phyloP scores from a whole-genome alignment of 2,329 filamentous ascomycete species.

The Shiraia sp. region DNA sequence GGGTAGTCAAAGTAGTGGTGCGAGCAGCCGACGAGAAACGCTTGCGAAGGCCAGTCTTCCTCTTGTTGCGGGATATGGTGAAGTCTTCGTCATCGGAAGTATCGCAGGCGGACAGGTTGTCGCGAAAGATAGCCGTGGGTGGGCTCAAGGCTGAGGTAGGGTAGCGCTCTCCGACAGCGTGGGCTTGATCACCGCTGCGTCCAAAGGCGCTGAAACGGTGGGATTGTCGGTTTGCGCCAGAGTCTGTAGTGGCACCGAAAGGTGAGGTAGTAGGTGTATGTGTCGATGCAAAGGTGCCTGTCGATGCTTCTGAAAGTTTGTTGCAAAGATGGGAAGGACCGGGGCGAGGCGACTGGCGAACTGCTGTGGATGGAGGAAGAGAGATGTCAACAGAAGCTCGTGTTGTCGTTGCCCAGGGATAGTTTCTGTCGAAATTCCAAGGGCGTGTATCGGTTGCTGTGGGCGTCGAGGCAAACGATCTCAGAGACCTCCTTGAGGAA shows the following conservation, averaged over 20 bases:
- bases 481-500: conserved; percentile 30
- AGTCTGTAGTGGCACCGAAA: conserved; percentile 13
- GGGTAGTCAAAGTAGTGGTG: conserved; percentile 13
- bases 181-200: conserved; percentile 28
- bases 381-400: conserved; percentile 46
- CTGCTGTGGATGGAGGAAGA: conserved; percentile 40
- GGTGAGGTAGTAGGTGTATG: conserved; percentile 18
- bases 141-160: conserved; percentile 52
- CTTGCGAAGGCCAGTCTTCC: conserved; percentile 24
- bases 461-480: conserved; percentile 28
- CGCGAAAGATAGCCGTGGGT: conserved; percentile 38
- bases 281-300: conserved; percentile 22
- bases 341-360: conserved; percentile 30
- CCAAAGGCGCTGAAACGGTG: conserved; percentile 27
- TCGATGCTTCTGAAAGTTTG: conserved; percentile 29
- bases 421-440: conserved; percentile 55
- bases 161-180: conserved; percentile 53
- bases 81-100: conserved; percentile 34
- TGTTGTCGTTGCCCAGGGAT: conserved; percentile 48
- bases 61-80: conserved; percentile 22
- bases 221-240: conserved; percentile 17
- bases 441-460: conserved; percentile 45
- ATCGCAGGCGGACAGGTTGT: conserved; percentile 28
- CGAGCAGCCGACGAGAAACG: conserved; percentile 27
- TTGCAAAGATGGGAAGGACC: conserved; percentile 37